Evolutionary conservation across 208 protist genomes (phyloP).

Genomic region (Leishmania tropica): DNA sequence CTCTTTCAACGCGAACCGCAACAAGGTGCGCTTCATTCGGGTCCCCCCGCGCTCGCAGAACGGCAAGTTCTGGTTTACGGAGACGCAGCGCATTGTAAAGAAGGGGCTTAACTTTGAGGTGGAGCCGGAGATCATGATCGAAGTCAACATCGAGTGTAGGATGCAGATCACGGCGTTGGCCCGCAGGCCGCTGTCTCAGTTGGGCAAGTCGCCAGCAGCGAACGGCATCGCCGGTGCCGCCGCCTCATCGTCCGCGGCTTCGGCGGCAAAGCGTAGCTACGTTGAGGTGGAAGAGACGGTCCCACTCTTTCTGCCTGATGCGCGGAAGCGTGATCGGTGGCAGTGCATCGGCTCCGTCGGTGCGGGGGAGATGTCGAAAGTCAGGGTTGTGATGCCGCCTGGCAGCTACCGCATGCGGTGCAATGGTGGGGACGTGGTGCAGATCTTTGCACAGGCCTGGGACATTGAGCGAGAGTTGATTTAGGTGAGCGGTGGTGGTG

Average conservation of each 20-base stretch:
- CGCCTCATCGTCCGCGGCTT: slow-evolving; percentile 13
- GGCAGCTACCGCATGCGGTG: slow-evolving; percentile 74
- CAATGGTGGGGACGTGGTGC: slow-evolving; percentile 45
- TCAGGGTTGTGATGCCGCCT: slow-evolving; percentile 61
- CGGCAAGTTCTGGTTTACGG: slow-evolving; percentile 81
- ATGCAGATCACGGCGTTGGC: slow-evolving; percentile 74
- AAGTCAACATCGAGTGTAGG: slow-evolving; percentile 64
- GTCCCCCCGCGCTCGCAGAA: slow-evolving; percentile 79
- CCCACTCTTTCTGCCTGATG: slow-evolving; percentile 16
- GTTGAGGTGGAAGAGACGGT: slow-evolving; percentile 41
- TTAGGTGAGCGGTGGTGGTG: slow-evolving; percentile 21
- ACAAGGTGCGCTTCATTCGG: slow-evolving; percentile 74
- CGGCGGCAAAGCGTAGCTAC: slow-evolving; percentile 29
- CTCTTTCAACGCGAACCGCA: slow-evolving; percentile 64
- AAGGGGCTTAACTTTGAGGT: slow-evolving; percentile 80
- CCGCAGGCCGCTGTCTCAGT: slow-evolving; percentile 22
- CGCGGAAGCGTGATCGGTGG: slow-evolving; percentile 19
- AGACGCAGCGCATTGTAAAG: slow-evolving; percentile 66
- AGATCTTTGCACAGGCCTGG: slow-evolving; percentile 84
- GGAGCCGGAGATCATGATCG: slow-evolving; percentile 65
- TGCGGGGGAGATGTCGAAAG: slow-evolving; percentile 34
- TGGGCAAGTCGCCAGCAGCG: not conserved
- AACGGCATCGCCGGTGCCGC: slow-evolving; percentile 7
- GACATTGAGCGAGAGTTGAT: slow-evolving; percentile 73
- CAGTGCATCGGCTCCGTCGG: slow-evolving; percentile 40